Conservation (phyloP, 345 rosid genomes). For the Euphorbia peplus region DNA sequence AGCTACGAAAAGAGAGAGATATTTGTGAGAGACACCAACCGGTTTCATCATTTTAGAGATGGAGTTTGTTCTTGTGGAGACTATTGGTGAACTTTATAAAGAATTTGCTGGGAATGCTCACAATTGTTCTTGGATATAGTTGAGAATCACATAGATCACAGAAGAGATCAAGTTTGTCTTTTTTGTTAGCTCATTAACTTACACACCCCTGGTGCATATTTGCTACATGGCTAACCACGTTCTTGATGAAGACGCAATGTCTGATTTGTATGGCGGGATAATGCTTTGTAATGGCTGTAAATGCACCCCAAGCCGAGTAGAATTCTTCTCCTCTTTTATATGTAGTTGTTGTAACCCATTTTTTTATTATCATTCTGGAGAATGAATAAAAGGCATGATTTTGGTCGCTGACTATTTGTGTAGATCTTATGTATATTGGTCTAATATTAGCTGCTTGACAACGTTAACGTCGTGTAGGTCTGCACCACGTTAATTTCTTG, state of each 20-base stretch:
- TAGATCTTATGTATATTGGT: too few species aligned
- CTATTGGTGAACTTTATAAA: conserved; percentile 48
- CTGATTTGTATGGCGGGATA: not conserved
- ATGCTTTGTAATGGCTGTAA: not conserved
- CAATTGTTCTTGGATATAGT: not conserved
- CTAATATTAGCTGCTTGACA: not conserved
- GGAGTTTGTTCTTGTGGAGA: conserved; percentile 77
- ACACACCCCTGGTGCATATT: not conserved
- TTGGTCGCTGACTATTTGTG: too few species aligned
- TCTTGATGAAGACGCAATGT: not conserved
- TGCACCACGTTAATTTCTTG: too few species aligned
- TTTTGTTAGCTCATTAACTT: not conserved
- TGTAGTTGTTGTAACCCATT: not conserved
- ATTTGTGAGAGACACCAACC: conserved; percentile 62
- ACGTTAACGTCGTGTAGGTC: too few species aligned
- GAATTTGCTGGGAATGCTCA: conserved; percentile 20
- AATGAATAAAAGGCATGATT: not conserved
- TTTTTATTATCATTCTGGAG: not conserved
- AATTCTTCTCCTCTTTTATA: not conserved
- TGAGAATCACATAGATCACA: not conserved
- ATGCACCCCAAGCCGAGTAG: not conserved
- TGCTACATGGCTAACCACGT: not conserved
- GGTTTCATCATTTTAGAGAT: conserved; percentile 65
- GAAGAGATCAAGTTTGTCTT: not conserved
- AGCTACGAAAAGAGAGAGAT: conserved; percentile 49